Percentiles rank a stretch among this genome's conserved stretches.
phyloP scores from a whole-genome alignment of 768 basidiomycete genomes.

The Dictyophora rubrovolvata region DNA sequence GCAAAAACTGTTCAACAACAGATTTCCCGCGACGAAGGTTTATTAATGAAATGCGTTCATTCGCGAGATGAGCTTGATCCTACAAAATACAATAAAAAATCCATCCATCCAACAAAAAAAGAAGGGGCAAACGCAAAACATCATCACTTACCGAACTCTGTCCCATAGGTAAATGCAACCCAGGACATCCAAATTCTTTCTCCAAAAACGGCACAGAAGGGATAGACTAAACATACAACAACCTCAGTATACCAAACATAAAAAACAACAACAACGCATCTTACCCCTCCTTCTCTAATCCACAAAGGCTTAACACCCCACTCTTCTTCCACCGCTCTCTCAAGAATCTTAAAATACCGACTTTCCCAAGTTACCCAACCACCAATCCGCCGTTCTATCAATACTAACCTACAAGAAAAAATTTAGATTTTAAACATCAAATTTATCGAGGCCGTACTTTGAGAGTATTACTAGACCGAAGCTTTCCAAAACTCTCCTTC shows the following conservation, averaged over 20 bases:
- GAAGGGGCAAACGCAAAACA: background rate
- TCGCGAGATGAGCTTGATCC: constrained; percentile 90
- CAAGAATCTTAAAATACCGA: constrained; percentile 79
- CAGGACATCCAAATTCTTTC: constrained; percentile 80
- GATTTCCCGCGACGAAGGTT: constrained; percentile 74
- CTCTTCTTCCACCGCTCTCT: constrained; percentile 71
- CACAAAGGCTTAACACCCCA: constrained; percentile 82
- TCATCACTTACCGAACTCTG: constrained; percentile 64
- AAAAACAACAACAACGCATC: constrained; percentile 18
- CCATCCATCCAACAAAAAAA: background rate
- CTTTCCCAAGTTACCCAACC: constrained; percentile 85
- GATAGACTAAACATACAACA: constrained; percentile 51
- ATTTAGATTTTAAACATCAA: background rate
- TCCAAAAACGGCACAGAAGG: constrained; percentile 92
- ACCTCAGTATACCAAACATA: background rate
- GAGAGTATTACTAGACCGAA: constrained; percentile 63
- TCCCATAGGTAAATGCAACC: constrained; percentile 90
- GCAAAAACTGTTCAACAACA: constrained; percentile 59
- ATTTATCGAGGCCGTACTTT: constrained; percentile 33
- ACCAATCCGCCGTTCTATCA: constrained; percentile 87
- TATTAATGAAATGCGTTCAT: constrained; percentile 82
- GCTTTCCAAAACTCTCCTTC: constrained; percentile 40
- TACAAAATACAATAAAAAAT: constrained; percentile 19
- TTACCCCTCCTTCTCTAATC: constrained; percentile 88
- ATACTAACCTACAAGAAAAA: constrained; percentile 50